These are phyloP conservation scores for Exsudoporus floridanus DNA, from an alignment of 1,284 basidiomycete genomes.

Conservation along the genomic window DNA sequence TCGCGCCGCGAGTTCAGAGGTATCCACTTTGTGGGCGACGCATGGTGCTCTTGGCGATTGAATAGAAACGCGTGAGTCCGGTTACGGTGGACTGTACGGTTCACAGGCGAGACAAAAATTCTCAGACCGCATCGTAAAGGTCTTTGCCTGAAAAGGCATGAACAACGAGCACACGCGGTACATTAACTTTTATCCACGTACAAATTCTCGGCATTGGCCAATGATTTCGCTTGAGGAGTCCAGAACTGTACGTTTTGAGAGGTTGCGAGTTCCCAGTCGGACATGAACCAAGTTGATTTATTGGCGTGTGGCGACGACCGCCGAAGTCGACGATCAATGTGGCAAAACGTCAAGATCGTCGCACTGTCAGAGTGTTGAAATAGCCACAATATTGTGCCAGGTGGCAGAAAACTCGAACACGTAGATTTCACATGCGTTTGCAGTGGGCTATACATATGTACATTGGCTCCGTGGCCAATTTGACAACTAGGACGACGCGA, in stretches of 20 bases:
- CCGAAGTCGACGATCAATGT: conserved; percentile 19
- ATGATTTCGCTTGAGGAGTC: not conserved
- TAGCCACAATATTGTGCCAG: not conserved
- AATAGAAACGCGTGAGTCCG: not conserved
- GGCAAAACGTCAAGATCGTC: conserved; percentile 18
- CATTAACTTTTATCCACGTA: not conserved
- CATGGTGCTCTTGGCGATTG: not conserved
- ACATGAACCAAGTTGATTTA: conserved; percentile 23
- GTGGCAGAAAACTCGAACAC: not conserved
- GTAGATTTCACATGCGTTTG: conserved; percentile 5
- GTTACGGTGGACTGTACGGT: not conserved
- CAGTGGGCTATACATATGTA: conserved; percentile 20
- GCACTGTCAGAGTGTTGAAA: not conserved
- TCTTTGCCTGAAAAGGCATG: not conserved
- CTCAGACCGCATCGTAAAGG: not conserved
- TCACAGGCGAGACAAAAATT: not conserved
- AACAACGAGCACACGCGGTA: not conserved
- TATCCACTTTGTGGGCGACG: not conserved
- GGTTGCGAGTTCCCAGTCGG: conserved; percentile 10
- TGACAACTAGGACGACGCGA: conserved; percentile 3
- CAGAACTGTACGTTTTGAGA: conserved; percentile 9
- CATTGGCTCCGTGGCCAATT: conserved; percentile 11
- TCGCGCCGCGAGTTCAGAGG: conserved; percentile 8
- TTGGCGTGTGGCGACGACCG: conserved; percentile 7
- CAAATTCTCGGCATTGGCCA: not conserved